A percentile compares a stretch with the other conserved stretches of the same genome.
Conservation (phyloP, 306 rosid genomes). For the Cicer arietinum region DNA sequence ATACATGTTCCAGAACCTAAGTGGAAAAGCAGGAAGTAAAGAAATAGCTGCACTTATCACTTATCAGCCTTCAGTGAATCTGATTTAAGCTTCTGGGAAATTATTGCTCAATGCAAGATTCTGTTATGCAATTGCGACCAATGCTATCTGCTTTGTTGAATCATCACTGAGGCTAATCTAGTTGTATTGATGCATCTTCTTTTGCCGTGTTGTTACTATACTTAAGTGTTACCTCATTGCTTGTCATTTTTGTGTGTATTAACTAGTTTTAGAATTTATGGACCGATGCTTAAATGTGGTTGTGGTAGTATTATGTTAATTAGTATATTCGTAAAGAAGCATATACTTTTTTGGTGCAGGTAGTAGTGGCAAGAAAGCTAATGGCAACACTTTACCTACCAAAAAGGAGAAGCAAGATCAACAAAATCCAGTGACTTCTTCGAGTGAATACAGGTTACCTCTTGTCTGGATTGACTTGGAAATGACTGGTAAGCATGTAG, state of each 20-base stretch:
- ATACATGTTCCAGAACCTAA: not conserved
- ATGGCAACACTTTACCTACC: conserved; percentile 32
- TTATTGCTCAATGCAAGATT: conserved; percentile 22
- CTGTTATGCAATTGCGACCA: not conserved
- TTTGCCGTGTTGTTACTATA: not conserved
- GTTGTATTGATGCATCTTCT: conserved; percentile 2
- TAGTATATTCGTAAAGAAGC: conserved; percentile 22
- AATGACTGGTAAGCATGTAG: conserved; percentile 80
- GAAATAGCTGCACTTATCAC: conserved; percentile 2
- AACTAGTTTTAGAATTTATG: conserved; percentile 12
- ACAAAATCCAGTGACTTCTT: conserved; percentile 37
- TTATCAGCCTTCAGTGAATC: not conserved
- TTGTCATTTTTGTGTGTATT: conserved; percentile 15
- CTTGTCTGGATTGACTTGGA: conserved; percentile 99
- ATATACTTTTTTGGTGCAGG: conserved; percentile 58
- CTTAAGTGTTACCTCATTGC: conserved; percentile 8
- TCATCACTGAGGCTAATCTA: conserved; percentile 8
- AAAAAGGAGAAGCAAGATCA: conserved; percentile 46
- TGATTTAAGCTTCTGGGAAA: not conserved
- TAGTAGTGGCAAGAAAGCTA: conserved; percentile 49
- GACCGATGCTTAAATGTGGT: conserved; percentile 24
- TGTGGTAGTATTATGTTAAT: conserved; percentile 14
- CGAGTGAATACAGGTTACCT: conserved; percentile 67
- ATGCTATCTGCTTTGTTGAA: conserved; percentile 12
- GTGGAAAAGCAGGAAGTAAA: conserved; percentile 16